phyloP scores from a whole-genome alignment of 2,329 filamentous ascomycete species.

The Fusarium liriodendri region DNA sequence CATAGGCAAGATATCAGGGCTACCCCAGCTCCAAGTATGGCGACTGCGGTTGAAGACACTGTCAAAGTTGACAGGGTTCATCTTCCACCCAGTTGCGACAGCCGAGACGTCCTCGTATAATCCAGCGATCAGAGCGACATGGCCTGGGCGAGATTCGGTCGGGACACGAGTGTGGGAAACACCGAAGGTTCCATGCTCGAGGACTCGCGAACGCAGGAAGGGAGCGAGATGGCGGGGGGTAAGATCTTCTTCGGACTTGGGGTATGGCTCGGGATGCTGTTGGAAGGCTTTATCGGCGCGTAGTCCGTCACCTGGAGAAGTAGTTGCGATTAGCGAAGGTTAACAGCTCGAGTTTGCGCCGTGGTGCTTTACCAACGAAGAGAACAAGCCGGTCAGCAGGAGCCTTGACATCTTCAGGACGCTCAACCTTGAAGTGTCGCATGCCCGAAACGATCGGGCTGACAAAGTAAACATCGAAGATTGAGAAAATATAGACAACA shows the following conservation, averaged over 20 bases:
- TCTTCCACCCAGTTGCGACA: slow-evolving; percentile 97
- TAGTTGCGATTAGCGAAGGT: slow-evolving; percentile 13
- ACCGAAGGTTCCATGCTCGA: slow-evolving; percentile 93
- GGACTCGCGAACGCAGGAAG: slow-evolving; percentile 88
- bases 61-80: slow-evolving; percentile 98
- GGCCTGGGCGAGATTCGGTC: slow-evolving; percentile 94
- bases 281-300: slow-evolving; percentile 99
- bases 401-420: slow-evolving; percentile 68
- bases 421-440: slow-evolving; percentile 80
- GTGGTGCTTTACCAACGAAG: slow-evolving; percentile 77
- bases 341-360: not conserved
- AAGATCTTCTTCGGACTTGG: slow-evolving; percentile 72
- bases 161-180: slow-evolving; percentile 97
- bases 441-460: slow-evolving; percentile 97
- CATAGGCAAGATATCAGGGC: slow-evolving; percentile 97
- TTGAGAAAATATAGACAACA: slow-evolving; percentile 91
- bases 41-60: slow-evolving; percentile 97
- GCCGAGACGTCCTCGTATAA: slow-evolving; percentile 98
- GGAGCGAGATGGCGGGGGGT: slow-evolving; percentile 85
- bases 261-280: slow-evolving; percentile 87
- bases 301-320: slow-evolving; percentile 79
- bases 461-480: slow-evolving; percentile 99
- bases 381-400: slow-evolving; percentile 92
- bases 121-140: slow-evolving; percentile 96
- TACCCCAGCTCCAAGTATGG: slow-evolving; percentile 99